Percentiles rank a stretch among this genome's conserved stretches.
Conservation (phyloP, 2,329 filamentous ascomycete species). For the Drechslerella coelobrocha region DNA sequence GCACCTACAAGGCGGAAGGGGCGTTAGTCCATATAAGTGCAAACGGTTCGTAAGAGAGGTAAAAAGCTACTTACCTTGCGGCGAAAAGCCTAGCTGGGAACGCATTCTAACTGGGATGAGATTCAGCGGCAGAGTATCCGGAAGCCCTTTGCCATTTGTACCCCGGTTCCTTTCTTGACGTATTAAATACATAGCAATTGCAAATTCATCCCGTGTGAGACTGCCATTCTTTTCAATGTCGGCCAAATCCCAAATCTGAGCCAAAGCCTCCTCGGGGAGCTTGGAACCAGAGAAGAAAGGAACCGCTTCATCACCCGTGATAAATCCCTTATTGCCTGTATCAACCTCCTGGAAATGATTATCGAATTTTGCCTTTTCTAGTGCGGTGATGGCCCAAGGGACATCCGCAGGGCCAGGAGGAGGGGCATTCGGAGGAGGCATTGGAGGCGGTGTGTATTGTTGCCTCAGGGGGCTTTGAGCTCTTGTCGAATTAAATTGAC, state of each 20-base stretch:
- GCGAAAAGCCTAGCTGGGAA: constrained; percentile 54
- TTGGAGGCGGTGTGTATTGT: constrained; percentile 61
- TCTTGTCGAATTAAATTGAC: constrained; percentile 73
- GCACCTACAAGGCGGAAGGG: constrained; percentile 12
- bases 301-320: constrained; percentile 93
- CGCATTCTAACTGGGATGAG: constrained; percentile 88
- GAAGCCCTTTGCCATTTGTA: constrained; percentile 65
- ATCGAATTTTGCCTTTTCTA: constrained; percentile 88
- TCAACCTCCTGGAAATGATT: constrained; percentile 84
- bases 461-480: constrained; percentile 69
- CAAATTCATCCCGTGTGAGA: constrained; percentile 87
- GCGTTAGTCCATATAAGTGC: too few species aligned
- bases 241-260: constrained; percentile 95
- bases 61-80: constrained; percentile 17
- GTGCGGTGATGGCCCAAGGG: constrained; percentile 82
- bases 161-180: constrained; percentile 80
- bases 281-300: constrained; percentile 92
- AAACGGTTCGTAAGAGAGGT: too few species aligned
- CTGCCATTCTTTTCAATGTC: constrained; percentile 91
- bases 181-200: constrained; percentile 96
- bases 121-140: constrained; percentile 77
- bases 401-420: constrained; percentile 61
- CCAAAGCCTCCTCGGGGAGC: constrained; percentile 83
- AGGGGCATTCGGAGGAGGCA: constrained; percentile 59
- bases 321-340: constrained; percentile 77